Conservation (phyloP, 768 basidiomycete genomes). For the Favolaschia claudopus region DNA sequence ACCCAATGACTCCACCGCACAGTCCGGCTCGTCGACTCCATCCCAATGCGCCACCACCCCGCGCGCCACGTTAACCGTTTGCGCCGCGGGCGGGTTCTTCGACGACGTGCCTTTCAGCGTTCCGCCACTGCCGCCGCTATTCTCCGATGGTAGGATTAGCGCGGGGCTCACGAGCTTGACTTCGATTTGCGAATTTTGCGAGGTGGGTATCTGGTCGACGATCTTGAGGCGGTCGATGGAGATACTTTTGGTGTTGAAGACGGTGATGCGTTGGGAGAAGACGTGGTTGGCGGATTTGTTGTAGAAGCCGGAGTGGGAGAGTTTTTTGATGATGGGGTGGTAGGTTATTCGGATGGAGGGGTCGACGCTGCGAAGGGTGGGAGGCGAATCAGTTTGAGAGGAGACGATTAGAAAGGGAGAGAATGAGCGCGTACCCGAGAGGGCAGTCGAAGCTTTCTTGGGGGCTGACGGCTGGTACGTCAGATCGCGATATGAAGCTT, state of each 20-base stretch:
- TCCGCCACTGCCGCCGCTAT: constrained; percentile 5
- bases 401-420: background rate
- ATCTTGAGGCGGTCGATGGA: constrained; percentile 26
- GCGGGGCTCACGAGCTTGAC: constrained; percentile 27
- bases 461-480: constrained; percentile 35
- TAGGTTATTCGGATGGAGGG: constrained; percentile 37
- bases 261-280: constrained; percentile 33
- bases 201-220: constrained; percentile 34
- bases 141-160: constrained; percentile 22
- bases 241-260: constrained; percentile 32
- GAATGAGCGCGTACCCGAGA: constrained; percentile 34
- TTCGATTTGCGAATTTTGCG: constrained; percentile 30
- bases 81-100: constrained; percentile 1
- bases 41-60: constrained; percentile 37
- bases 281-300: constrained; percentile 30
- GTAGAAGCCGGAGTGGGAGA: constrained; percentile 33
- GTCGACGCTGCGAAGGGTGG: constrained; percentile 28
- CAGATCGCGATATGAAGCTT: constrained; percentile 36
- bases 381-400: too few species aligned
- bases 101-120: constrained; percentile 6
- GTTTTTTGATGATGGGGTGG: constrained; percentile 33
- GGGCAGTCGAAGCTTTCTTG: constrained; percentile 41
- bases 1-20: constrained; percentile 32
- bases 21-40: constrained; percentile 29
- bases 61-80: constrained; percentile 19